Evolutionary conservation across 768 basidiomycete species (phyloP), one percentile per base, ranked within the genome.

Genomic region (Boletus coccyginus): DNA sequence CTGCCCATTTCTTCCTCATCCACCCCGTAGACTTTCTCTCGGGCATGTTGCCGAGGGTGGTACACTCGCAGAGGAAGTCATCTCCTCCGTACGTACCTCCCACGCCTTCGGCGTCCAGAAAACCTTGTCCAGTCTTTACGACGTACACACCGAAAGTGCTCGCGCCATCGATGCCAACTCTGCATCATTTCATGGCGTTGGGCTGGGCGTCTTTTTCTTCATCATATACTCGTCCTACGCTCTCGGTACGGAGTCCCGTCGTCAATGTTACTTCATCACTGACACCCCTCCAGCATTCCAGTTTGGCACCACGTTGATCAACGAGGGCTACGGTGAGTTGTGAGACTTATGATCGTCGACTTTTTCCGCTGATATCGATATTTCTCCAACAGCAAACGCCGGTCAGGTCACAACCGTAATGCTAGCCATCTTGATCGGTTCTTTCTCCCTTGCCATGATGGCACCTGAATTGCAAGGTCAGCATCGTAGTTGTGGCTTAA

Each of bases 51-150:
- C 92, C 3, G 82, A 85, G 12, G 86, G 86, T 19, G 94, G 94
- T 35, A 86, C 82, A 11, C 67, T 97, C 14, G 94, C 94, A 0
- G 95, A 98, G 72, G 95, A 97, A 70, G 93, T 93, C 61, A 90
- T 98, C 56, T 88, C 91, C 0, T 89, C 90, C 43, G 76, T 98
- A 56, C 86, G 94, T 19, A 95, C 92, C 1, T 85, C 91, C 3
- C 91, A 96, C 57, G 94, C 95, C 0, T 98, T 98, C 63, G 92
- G 92, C 41, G 88, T 86, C 0, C 90, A 94, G 72, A 74, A 67
- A 7, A 78, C 78, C 33, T 77, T 98, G 44, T 64, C 83, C 3
- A 60, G 62, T 6, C 72, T 91, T 19, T 98, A 96, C 69, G 81
- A 92, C 65, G 59, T 44, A 2, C 80, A 82, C 55, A 80, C 93